Evolutionary conservation across 2,329 filamentous ascomycete species (phyloP), one percentile per base, ranked within the genome.

Genomic region (Fusarium newnesense): DNA sequence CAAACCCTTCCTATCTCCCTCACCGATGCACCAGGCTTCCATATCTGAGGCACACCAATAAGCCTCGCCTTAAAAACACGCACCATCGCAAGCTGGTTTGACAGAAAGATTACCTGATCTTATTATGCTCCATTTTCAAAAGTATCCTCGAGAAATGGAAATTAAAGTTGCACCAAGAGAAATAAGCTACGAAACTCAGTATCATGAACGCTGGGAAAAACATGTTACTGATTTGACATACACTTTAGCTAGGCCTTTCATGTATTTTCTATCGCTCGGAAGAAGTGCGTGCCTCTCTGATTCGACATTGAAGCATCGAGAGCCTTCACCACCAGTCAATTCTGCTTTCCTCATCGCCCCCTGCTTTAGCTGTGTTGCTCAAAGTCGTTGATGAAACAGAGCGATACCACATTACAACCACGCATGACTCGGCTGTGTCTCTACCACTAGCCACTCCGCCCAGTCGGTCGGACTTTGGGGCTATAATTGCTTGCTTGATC

Each of bases 21-120:
- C 67, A 72, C 71, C 70, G 67, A 68, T 52, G 58, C n/a, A 54
- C 47, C 50, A 58, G 62, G 58, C 59, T 67, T 50, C 49, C 58
- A 64, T 62, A 15, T 52, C 43, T n/a, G 30, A 57, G 43, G 28
- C 49, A 69, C 54, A 56, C 43, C 42, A 60, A 70, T 40, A 50
- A 67, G 50, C 52, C 57, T 69, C 44, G 36, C 39, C 46, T 43
- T 49, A 32, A 49, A 42, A 36, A 47, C 34, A 37, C 30, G 40
- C 52, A 56, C 60, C 49, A 34, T 69, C 52, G 40, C 36, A 54
- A 39, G 32, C 50, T 60, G 47, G 43, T 34, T 60, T 60, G 53
- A 28, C 49, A 49, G 63, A 69, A 42, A 13, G 39, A 28, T 28
- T 19, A 44, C 24, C 16, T 21, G 10, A 44, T 39, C 32, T 21